phyloP scores from a whole-genome alignment of 2,329 filamentous ascomycete genomes.

The Hypocrella siamensis region DNA sequence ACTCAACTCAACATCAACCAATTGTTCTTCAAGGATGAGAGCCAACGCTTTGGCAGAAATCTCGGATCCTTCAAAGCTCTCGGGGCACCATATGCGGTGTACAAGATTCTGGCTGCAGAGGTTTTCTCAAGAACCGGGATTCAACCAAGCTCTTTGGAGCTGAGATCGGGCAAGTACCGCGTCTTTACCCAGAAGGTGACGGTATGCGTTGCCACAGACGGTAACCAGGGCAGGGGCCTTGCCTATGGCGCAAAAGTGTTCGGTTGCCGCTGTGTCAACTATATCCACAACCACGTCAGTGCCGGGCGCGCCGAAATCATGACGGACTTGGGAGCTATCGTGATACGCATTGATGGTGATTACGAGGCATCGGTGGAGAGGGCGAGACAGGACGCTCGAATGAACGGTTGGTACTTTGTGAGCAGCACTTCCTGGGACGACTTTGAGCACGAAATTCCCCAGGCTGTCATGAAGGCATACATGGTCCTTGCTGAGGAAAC shows the following conservation, averaged over 20 bases:
- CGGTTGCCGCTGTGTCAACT: constrained; percentile 6
- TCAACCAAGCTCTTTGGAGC: constrained; percentile 3
- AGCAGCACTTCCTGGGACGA: constrained; percentile 6
- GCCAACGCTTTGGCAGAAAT: constrained; percentile 4
- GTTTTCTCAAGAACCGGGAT: constrained; percentile 1
- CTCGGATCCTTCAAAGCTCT: constrained; percentile 7
- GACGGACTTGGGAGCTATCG: constrained; percentile 5
- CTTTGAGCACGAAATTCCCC: constrained; percentile 4
- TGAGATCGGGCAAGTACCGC: constrained; percentile 4
- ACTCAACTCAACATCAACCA: constrained; percentile 3
- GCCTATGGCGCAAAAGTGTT: constrained; percentile 6
- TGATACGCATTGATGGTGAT: constrained; percentile 6
- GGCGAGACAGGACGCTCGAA: constrained; percentile 6
- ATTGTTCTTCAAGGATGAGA: constrained; percentile 6
- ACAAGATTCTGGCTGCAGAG: constrained; percentile 4
- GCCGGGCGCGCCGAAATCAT: constrained; percentile 2
- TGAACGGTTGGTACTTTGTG: constrained; percentile 7
- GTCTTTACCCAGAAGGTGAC: constrained; percentile 4
- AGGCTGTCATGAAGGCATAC: constrained; percentile 8
- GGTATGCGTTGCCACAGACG: constrained; percentile 7
- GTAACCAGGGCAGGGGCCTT: constrained; percentile 6
- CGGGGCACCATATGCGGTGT: constrained; percentile 7
- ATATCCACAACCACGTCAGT: constrained; percentile 6
- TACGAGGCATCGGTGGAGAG: constrained; percentile 4
- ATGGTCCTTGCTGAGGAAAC: constrained; percentile 6